Conservation (phyloP, 176 grass and related monocot genomes). For the Triticum turgidum region DNA sequence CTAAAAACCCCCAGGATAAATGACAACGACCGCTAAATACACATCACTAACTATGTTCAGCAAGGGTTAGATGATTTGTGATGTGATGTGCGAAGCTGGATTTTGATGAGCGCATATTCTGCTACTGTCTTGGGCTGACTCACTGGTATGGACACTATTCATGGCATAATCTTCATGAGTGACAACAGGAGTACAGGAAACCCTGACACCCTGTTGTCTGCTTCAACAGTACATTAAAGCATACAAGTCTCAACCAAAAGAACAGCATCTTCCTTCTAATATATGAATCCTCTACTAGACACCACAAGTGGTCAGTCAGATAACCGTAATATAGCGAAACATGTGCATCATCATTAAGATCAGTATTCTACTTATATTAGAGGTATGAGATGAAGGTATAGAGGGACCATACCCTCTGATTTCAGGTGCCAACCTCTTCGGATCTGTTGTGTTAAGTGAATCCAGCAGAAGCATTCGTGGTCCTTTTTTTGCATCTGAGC, state of each 20-base stretch:
- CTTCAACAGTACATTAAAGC: neutral
- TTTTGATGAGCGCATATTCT: neutral
- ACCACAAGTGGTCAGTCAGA: neutral
- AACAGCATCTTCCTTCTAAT: neutral
- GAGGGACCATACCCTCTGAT: conserved; percentile 60
- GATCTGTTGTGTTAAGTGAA: conserved; percentile 69
- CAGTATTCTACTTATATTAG: neutral
- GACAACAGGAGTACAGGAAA: neutral
- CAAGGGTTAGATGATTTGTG: neutral
- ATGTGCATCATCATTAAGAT: neutral
- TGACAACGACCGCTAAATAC: neutral
- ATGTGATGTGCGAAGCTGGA: neutral
- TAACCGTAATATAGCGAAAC: neutral
- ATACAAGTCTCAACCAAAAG: neutral
- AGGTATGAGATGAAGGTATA: neutral
- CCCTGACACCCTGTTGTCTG: neutral
- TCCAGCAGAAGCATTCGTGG: conserved; percentile 88
- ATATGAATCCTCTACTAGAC: neutral
- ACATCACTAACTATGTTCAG: neutral
- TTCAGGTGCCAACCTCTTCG: conserved; percentile 45
- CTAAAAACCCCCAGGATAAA: neutral
- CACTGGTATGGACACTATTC: neutral
- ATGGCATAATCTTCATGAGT: neutral
- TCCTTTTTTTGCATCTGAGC: conserved; percentile 43
- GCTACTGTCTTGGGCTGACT: neutral